phyloP scores from a whole-genome alignment of 1,139 yeast genomes.

The Hemisphaericaspora xylofermentans region DNA sequence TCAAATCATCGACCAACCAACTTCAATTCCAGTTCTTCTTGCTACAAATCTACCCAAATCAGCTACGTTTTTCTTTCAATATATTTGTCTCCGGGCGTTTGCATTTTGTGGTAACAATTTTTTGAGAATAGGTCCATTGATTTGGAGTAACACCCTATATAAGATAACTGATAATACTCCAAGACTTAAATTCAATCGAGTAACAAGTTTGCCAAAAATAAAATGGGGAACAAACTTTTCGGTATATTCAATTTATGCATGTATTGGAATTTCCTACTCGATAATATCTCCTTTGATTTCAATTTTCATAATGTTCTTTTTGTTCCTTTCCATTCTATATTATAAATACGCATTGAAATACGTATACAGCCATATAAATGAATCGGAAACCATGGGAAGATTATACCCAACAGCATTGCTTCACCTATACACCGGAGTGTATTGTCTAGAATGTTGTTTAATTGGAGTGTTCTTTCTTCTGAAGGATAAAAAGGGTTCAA shows the following conservation, averaged over 20 bases:
- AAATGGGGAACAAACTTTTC: constrained; percentile 84
- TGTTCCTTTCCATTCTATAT: constrained; percentile 56
- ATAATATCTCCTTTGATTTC: constrained; percentile 78
- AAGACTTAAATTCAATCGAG: constrained; percentile 49
- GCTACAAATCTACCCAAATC: constrained; percentile 80
- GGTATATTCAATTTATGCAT: constrained; percentile 68
- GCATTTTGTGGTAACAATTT: constrained; percentile 70
- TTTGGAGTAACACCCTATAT: constrained; percentile 37
- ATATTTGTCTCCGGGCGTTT: constrained; percentile 68
- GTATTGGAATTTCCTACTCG: constrained; percentile 74
- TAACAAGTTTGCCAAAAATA: constrained; percentile 44
- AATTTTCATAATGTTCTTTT: constrained; percentile 58
- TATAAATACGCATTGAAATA: constrained; percentile 68
- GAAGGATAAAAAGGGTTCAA: constrained; percentile 39
- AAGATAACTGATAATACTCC: constrained; percentile 55
- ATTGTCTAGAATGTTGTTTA: constrained; percentile 74
- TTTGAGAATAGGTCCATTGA: constrained; percentile 51
- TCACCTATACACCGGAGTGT: constrained; percentile 76
- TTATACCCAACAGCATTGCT: constrained; percentile 72
- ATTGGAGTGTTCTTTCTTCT: constrained; percentile 71
- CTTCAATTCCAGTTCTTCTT: constrained; percentile 64
- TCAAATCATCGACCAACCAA: constrained; percentile 67
- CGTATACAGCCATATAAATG: constrained; percentile 47
- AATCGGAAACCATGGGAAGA: constrained; percentile 66
- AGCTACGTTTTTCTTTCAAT: constrained; percentile 78